Evolutionary conservation across 73 alveolate species (phyloP).

Genomic region (Uronychia binucleata): DNA sequence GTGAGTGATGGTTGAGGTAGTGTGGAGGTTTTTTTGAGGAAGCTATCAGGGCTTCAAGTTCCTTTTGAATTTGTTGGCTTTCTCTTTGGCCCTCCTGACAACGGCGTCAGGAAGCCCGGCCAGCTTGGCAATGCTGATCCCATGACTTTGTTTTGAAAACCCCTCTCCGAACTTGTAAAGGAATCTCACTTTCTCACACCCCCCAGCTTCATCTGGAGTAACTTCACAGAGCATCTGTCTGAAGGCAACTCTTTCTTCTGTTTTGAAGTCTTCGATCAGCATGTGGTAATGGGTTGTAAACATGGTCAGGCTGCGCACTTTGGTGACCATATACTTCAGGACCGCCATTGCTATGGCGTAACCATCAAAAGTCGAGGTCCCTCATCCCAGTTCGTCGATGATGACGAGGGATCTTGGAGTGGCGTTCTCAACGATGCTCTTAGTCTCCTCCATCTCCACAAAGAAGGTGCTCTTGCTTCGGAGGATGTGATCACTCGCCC

Average conservation of each 20-base stretch:
- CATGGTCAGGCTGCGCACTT: conserved; percentile 73
- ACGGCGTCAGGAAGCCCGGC: conserved; percentile 87
- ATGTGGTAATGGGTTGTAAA: conserved; percentile 98
- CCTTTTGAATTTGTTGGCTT: not conserved
- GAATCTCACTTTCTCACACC: conserved; percentile 81
- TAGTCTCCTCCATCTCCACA: conserved; percentile 96
- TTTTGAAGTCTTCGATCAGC: conserved; percentile 86
- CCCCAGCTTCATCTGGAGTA: conserved; percentile 68
- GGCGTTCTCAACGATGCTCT: conserved; percentile 84
- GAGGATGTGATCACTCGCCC: conserved; percentile 90
- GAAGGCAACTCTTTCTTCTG: conserved; percentile 49
- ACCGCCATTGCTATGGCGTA: conserved; percentile 91
- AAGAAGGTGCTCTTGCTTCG: conserved; percentile 94
- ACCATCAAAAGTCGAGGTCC: conserved; percentile 97
- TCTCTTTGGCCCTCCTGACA: conserved; percentile 4
- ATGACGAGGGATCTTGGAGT: conserved; percentile 86
- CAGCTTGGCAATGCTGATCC: conserved; percentile 91
- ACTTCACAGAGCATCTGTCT: conserved; percentile 87
- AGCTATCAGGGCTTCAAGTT: too few relatives aligned
- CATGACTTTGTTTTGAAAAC: conserved; percentile 87
- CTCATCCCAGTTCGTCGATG: conserved; percentile 99
- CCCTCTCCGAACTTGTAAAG: conserved; percentile 91
- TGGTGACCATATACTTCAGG: conserved; percentile 72
- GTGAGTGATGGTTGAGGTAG: too few relatives aligned
- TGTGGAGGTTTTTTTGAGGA: too few relatives aligned